Percentiles rank a stretch among this genome's conserved stretches.
These are phyloP conservation scores for Sequoia sempervirens DNA, from an alignment of 75 land plant genomes.

Conservation along the genomic window DNA sequence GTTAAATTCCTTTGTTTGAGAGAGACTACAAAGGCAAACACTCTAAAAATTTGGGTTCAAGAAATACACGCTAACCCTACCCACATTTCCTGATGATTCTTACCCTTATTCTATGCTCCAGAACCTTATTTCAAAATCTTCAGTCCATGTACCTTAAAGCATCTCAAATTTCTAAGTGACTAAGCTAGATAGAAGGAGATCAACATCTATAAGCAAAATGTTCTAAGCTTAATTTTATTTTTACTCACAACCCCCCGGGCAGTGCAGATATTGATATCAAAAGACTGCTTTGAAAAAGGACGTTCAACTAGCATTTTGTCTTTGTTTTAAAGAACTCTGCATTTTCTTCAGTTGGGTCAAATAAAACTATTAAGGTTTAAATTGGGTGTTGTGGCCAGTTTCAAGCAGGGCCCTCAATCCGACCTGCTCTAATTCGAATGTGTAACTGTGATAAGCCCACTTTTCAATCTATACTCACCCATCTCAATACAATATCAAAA, in stretches of 20 bases:
- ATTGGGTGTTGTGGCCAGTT: too few relatives aligned
- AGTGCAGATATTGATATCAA: neutral
- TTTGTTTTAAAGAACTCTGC: neutral
- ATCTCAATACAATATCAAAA: neutral
- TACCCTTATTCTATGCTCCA: too few relatives aligned
- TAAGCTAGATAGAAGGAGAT: too few relatives aligned
- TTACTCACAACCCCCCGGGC: neutral
- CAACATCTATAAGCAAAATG: neutral
- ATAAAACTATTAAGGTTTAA: neutral
- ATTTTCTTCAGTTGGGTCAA: neutral
- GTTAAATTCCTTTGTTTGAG: neutral
- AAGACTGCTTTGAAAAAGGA: neutral
- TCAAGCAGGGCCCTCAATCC: neutral
- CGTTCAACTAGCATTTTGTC: neutral
- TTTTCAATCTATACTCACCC: neutral
- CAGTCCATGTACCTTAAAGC: neutral
- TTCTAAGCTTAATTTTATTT: neutral
- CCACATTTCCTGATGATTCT: too few relatives aligned
- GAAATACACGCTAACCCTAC: too few relatives aligned
- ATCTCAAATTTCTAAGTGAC: neutral
- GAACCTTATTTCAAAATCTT: too few relatives aligned
- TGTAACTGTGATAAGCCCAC: neutral
- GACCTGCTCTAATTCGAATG: neutral
- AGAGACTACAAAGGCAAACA: neutral
- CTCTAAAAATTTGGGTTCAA: neutral